These are phyloP conservation scores for Suillus clintonianus DNA, from an alignment of 768 basidiomycete species.

Conservation along the genomic window DNA sequence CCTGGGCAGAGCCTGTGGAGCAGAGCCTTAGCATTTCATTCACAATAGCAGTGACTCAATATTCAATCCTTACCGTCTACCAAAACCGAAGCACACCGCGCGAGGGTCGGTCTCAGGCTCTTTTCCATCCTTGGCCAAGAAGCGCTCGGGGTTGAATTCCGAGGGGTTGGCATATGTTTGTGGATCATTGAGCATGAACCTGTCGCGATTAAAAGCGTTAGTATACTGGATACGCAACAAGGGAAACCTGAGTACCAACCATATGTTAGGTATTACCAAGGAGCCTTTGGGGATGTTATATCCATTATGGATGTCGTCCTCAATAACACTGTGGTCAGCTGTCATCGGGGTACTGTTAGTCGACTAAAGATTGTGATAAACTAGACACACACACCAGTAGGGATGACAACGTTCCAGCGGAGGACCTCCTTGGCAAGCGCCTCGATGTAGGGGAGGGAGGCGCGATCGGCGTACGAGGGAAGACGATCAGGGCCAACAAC, in stretches of 20 bases:
- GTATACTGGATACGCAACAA: background rate
- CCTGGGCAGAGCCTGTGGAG: slow-evolving; percentile 20
- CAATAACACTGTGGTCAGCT: slow-evolving; percentile 14
- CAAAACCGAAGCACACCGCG: slow-evolving; percentile 26
- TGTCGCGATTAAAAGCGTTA: slow-evolving; percentile 15
- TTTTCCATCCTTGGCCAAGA: slow-evolving; percentile 15
- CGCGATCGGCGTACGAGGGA: slow-evolving; percentile 19
- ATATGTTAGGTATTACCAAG: slow-evolving; percentile 20
- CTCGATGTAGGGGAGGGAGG: slow-evolving; percentile 25
- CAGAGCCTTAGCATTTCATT: background rate
- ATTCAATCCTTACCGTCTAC: slow-evolving; percentile 22
- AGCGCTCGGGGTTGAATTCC: slow-evolving; percentile 37
- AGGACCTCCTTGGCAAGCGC: slow-evolving; percentile 27
- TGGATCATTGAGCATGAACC: slow-evolving; percentile 57
- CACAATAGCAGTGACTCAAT: background rate
- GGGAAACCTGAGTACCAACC: slow-evolving; percentile 18
- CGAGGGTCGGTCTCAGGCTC: slow-evolving; percentile 20
- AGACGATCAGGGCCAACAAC: slow-evolving; percentile 24
- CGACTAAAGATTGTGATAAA: slow-evolving; percentile 44
- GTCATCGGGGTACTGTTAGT: slow-evolving; percentile 23
- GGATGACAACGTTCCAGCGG: slow-evolving; percentile 22
- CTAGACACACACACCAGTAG: slow-evolving; percentile 13
- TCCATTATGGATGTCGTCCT: slow-evolving; percentile 20
- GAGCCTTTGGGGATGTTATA: slow-evolving; percentile 27
- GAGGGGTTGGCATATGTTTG: slow-evolving; percentile 35